Evolutionary conservation across 805 yeast species (phyloP).

Genomic region (Candida boidinii): DNA sequence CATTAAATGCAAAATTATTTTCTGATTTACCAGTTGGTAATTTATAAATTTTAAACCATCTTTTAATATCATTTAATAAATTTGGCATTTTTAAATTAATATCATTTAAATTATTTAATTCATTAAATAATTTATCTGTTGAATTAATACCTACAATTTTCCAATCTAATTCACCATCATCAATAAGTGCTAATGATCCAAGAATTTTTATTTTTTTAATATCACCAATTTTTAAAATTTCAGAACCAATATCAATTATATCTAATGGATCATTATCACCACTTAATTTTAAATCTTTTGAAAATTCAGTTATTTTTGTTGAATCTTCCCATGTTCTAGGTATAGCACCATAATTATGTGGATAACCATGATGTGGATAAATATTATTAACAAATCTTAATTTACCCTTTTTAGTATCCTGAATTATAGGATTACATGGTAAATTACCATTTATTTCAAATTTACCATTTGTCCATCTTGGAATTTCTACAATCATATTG

Average conservation of each 20-base stretch:
- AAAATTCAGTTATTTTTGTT: constrained; percentile 34
- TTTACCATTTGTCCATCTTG: constrained; percentile 78
- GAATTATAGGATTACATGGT: constrained; percentile 68
- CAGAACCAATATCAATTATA: constrained; percentile 80
- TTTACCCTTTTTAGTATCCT: constrained; percentile 63
- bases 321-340: constrained; percentile 99
- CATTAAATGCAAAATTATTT: constrained; percentile 69
- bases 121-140: constrained; percentile 54
- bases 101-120: constrained; percentile 57
- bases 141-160: constrained; percentile 66
- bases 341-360: constrained; percentile 82
- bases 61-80: constrained; percentile 56
- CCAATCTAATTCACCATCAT: constrained; percentile 98
- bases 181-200: constrained; percentile 72
- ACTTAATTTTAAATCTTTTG: constrained; percentile 29
- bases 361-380: constrained; percentile 78
- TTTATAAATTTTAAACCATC: constrained; percentile 81
- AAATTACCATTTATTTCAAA: constrained; percentile 59
- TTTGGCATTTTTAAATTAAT: constrained; percentile 64
- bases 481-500: constrained; percentile 68
- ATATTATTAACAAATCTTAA: constrained; percentile 70
- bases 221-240: constrained; percentile 35
- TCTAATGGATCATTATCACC: constrained; percentile 98
- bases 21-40: constrained; percentile 74
- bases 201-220: constrained; percentile 59